Base-by-base conservation (phyloP, 2,329 filamentous ascomycete species). In the Phialophora macrospora region DNA sequence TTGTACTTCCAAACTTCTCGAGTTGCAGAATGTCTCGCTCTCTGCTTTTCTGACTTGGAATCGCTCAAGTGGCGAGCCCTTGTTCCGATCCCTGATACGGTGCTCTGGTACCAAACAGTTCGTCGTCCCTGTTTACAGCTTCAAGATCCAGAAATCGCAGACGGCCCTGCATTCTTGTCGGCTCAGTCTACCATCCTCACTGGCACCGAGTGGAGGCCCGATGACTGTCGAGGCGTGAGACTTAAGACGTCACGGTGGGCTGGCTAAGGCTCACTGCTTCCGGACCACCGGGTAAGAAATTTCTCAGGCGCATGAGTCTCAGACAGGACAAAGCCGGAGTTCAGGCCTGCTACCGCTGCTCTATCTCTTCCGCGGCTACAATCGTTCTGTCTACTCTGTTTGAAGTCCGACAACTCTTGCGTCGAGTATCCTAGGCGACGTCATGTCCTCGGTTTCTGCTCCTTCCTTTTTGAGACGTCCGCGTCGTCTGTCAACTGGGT, bases 1-100 rank as follows among this genome's bases (percentile, higher is more conserved):
- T 68, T 74, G 0, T 80, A 82, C 70, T 83, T 84, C 46, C 84
- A 82, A 52, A 84, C 83, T 58, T 85, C 82, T 58, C 85, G 82
- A 14, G 85, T 68, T 64, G 83, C 84, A 85, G 79, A 8, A 85
- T 77, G 41, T 75, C 75, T 20, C 74, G 71, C 56, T 76, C 38
- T 1, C 77, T 78, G 5, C 68, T 69, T 26, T 81, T 75, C 1
- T 62, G 0, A 76, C 76, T 0, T 84, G 74, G 68, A 83, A 84
- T 66, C 83, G 84, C 68, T 30, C 30, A 30, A 30, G 84, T 84
- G 74, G 74, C 0, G 78, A 77, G 0, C 82, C 82, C 82, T 0
- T 73, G 48, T n/a, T 78, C 73, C 4, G 65, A 72, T 76, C 76
- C 7, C 0, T 65, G 17, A 41, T 77, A 82, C 0, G 77, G 76